phyloP scores from a whole-genome alignment of 495 filamentous ascomycete species.

The Penicillium macrosclerotiorum region DNA sequence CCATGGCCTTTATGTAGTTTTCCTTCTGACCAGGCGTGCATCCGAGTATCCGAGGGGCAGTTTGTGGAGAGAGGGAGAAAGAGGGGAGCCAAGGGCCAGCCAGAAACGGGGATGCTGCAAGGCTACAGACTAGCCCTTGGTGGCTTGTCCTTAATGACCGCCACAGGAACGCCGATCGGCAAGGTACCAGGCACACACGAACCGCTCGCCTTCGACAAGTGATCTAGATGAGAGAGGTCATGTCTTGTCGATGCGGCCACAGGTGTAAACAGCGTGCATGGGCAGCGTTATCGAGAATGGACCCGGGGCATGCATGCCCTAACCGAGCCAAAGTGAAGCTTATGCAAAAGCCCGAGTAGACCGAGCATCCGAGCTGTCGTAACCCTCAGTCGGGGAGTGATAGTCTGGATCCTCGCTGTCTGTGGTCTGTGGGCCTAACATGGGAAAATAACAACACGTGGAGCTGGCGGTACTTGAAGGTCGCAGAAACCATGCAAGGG shows the following conservation, averaged over 20 bases:
- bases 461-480: constrained; percentile 6
- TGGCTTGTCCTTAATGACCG: constrained; percentile 12
- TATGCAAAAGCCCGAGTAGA: constrained; percentile 20
- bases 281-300: background rate
- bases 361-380: constrained; percentile 17
- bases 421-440: constrained; percentile 9
- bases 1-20: constrained; percentile 29
- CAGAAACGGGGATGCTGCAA: constrained; percentile 26
- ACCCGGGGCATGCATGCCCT: constrained; percentile 7
- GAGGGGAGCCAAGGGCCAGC: constrained; percentile 16
- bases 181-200: constrained; percentile 21
- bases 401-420: constrained; percentile 6
- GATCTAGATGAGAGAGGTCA: constrained; percentile 15
- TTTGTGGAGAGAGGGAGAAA: constrained; percentile 10
- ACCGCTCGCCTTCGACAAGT: background rate
- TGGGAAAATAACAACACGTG: constrained; percentile 20
- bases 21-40: background rate
- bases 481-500: constrained; percentile 22
- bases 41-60: constrained; percentile 7
- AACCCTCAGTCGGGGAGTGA: background rate
- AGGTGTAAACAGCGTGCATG: background rate
- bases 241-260: background rate
- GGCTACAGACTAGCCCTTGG: constrained; percentile 24
- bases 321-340: constrained; percentile 7
- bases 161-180: constrained; percentile 26